Base-by-base conservation (phyloP, 2,329 filamentous ascomycete species). In the Thielaviopsis musarum region DNA sequence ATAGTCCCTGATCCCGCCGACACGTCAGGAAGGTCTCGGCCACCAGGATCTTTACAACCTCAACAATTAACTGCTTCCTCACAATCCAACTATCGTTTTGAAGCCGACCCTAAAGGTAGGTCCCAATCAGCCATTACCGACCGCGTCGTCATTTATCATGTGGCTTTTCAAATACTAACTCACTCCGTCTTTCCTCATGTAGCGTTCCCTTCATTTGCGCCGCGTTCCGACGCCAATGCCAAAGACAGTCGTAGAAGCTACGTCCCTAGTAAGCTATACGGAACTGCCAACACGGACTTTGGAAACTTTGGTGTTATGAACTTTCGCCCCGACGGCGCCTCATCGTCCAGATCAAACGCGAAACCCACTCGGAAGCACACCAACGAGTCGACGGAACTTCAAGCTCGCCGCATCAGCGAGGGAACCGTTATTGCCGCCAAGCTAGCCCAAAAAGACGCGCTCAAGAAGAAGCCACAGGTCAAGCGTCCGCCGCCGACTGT, bases 301-400 rank as follows among this genome's bases (percentile, higher is more conserved):
- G 81, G 81, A 28, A 82, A 82, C 64, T 84, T 84, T 66, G 73
- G 75, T 53, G 78, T 84, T 49, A 82, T 84, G 75, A 79, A 82
- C 60, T 82, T 84, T 72, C 60, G 60, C 38, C 51, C 54, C 24
- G 53, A 59, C 7, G 15, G 52, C 22, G 52, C 52, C n/a, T 28
- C 57, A 15, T 56, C 57, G 52, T 56, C 60, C 30, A 19, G 30
- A 53, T 79, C 26, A 65, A 70, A 59, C 73, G 70, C 66, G 69
- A 71, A 62, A 57, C 60, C 57, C 10, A 57, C 57, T 24, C 57
- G 57, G 13, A 59, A 61, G 21, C 49, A 54, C 17, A 57, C 57
- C 21, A 59, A 59, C 41, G 73, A 75, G 60, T 73, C 75, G 48
- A 70, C 75, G 56, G 72, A 75, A 49, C 72, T 78, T 57, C 75